Evolutionary conservation across 805 yeast species (phyloP), one percentile per base, ranked within the genome.

Genomic region (Kluyveromyces dobzhanskii): DNA sequence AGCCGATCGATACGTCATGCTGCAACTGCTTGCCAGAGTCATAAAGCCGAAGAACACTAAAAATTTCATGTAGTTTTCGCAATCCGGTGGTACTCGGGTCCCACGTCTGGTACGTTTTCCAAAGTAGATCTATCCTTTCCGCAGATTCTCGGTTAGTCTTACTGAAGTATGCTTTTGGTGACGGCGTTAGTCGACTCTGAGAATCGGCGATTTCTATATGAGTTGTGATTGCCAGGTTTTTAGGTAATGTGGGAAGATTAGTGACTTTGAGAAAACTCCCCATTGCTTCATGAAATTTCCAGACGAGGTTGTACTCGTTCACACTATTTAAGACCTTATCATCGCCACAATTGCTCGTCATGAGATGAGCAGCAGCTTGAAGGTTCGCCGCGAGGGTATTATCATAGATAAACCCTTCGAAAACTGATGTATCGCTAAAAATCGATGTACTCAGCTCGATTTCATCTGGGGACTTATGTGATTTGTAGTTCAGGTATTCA

Each of bases 201-300:
- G 44, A 37, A 44, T 53, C 3, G 37, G 16, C 16, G 27, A 28
- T 10, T 11, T 9, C n/a, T 47, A 18, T 13, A 48, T 36, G 21
- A 23, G 30, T 25, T 18, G 38, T 34, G 11, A 14, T 4, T 9
- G 35, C 9, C 16, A 38, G 29, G 13, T 50, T 41, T 4, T 40
- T 27, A 3, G 40, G 24, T 5, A 49, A 50, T 1, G 49, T 42
- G 0, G 65, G 61, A 10, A 66, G 43, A 40, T 63, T 63, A 35
- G 54, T 53, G 11, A 65, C 38, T 9, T 41, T 50, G 26, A 59
- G 54, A 44, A 60, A 64, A 7, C 54, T 56, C 6, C 64, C 56
- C 12, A 65, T 38, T 17, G 61, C 60, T 14, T 65, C 70, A 44
- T 66, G 70, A 2, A 67, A 48, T 14, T 62, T 62, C 72, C 72